These are phyloP conservation scores for Flueggea neowawraea DNA, from an alignment of 441 rosid genomes.

Conservation along the genomic window DNA sequence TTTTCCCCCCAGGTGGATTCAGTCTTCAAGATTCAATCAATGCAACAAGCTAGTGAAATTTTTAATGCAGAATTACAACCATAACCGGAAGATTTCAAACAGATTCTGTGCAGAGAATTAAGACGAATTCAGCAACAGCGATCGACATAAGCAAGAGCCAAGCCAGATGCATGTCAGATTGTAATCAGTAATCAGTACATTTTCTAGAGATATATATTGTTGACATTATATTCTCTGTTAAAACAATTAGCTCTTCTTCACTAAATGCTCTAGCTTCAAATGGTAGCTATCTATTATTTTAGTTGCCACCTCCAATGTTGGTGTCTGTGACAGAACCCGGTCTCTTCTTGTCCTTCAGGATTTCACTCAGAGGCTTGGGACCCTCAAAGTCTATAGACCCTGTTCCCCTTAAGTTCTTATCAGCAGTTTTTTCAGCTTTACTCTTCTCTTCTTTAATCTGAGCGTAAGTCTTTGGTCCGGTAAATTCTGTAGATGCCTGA, in stretches of 20 bases:
- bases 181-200: too few species aligned
- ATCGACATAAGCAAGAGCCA: too few species aligned
- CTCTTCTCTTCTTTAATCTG: constrained; percentile 54
- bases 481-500: constrained; percentile 27
- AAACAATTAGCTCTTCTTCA: not conserved
- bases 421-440: constrained; percentile 20
- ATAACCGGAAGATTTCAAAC: too few species aligned
- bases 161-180: too few species aligned
- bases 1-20: too few species aligned
- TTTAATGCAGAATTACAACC: too few species aligned
- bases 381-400: constrained; percentile 36
- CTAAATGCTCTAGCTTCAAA: constrained; percentile 9
- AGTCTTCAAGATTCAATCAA: too few species aligned
- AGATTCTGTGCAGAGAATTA: too few species aligned
- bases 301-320: constrained; percentile 7
- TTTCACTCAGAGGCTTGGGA: constrained; percentile 55
- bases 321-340: constrained; percentile 5
- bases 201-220: not conserved
- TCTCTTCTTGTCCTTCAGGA: constrained; percentile 42
- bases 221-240: not conserved
- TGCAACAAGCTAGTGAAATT: too few species aligned
- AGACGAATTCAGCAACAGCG: too few species aligned
- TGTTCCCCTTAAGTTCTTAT: constrained; percentile 4
- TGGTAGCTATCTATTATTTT: not conserved
- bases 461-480: constrained; percentile 55